Evolutionary conservation across 1,284 basidiomycete species (phyloP).

Genomic region (Fomitopsis betulina): DNA sequence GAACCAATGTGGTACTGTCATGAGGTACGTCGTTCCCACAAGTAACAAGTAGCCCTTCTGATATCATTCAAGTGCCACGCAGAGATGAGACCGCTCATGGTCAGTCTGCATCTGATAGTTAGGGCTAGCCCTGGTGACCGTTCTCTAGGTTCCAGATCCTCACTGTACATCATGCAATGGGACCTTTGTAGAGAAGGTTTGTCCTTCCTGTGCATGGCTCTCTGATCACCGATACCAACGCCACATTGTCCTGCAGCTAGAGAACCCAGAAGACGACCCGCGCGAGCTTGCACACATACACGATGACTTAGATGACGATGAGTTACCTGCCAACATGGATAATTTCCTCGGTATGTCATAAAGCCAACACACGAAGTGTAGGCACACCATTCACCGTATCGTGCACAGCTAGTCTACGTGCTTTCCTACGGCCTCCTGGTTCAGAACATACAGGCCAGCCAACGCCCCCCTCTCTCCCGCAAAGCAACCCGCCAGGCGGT

Average conservation of each 20-base stretch:
- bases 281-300: slow-evolving; percentile 48
- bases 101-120: slow-evolving; percentile 27
- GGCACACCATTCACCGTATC: neutral
- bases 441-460: neutral
- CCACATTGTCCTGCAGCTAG: slow-evolving; percentile 52
- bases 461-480: slow-evolving; percentile 2
- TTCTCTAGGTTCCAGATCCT: slow-evolving; percentile 62
- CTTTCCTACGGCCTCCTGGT: neutral
- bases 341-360: slow-evolving; percentile 40
- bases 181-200: slow-evolving; percentile 72
- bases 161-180: slow-evolving; percentile 69
- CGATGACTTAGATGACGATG: slow-evolving; percentile 28
- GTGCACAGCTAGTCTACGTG: slow-evolving; percentile 13
- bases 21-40: slow-evolving; percentile 40
- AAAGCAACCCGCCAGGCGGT: slow-evolving; percentile 4
- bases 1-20: slow-evolving; percentile 79
- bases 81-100: slow-evolving; percentile 80
- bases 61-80: slow-evolving; percentile 54
- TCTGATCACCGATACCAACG: neutral
- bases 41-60: slow-evolving; percentile 4
- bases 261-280: slow-evolving; percentile 68
- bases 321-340: slow-evolving; percentile 34
- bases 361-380: neutral
- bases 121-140: slow-evolving; percentile 6
- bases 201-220: slow-evolving; percentile 9